Base-by-base conservation (phyloP, 106 monocot genomes). In the Allium fistulosum region DNA sequence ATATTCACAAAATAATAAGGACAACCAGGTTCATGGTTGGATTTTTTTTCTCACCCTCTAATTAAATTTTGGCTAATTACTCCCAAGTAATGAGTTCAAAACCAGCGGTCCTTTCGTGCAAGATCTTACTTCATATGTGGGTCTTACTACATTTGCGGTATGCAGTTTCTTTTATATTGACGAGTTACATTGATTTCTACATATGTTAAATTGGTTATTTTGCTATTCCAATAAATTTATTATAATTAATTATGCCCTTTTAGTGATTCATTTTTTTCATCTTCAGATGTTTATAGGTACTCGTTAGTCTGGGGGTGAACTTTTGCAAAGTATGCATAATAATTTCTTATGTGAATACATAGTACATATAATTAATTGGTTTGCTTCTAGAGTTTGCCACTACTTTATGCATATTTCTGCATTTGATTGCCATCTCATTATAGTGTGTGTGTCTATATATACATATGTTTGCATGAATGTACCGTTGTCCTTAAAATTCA, bases 21-120 rank as follows among this genome's bases (percentile, higher is more conserved):
- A 92, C 60, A 96, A 78, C 71, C 73, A 53, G 16, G 90, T 94
- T 11, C 93, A 94, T 72, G 89, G 93, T 46, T 94, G 93, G 93
- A 87, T 22, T 22, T 94, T 46, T 77, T 71, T 52, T 69, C 26
- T 10, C 72, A 94, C 26, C 80, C 76, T 27, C 72, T 81, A 3
- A 79, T 77, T 18, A 88, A 89, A 7, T 89, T 93, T 66, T 93
- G 93, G 89, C 72, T 79, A 51, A 92, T 96, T 53, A 92, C 96
- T 17, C 92, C 96, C 1, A 0, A 96, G 96, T 58, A 76, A 92
- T 55, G 92, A 96, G 69, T 96, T 96, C 76, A 75, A 86, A 49
- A 84, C 84, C 2, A 88, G 86, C 17, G 96, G 92, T 8, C 93
- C 93, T 8, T 2, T 77, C 4, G 86, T 84, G 75, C 93, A 90